Base-by-base conservation (phyloP, 139 green algal species). In the Chlorella sp. region DNA sequence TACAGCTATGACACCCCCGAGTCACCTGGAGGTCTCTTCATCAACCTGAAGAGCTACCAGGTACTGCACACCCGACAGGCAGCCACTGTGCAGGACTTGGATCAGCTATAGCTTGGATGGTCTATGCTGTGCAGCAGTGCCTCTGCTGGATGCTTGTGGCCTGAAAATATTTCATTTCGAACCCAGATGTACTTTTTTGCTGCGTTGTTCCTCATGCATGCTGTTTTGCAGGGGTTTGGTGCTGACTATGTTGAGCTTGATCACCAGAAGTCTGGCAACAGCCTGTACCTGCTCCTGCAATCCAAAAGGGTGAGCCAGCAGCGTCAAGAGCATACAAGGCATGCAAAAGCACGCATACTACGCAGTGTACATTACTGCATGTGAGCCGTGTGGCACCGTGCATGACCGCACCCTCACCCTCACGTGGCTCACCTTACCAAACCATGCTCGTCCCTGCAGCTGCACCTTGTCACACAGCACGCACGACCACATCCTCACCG, bases 11-110 rank as follows among this genome's bases (percentile, higher is more conserved):
- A 93, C 31, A 89, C 82, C 0, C 81, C 88, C 1, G 73, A 92
- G 63, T 93, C 88, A 0, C 75, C 79, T 2, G 87, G 85, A 0
- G 93, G 93, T 0, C 80, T 99, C 2, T 97, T 90, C 84, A 77
- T 98, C 66, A 97, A 96, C 82, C 80, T 98, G 22, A 80, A 71
- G n/a, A 93, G 72, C 3, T 90, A 83, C 63, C 89, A 93, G 73
- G 83, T 86, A 31, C 49, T 35, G 55, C 55, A 29, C 26, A 64
- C 4, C 23, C n/a, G n/a, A n/a, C n/a, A n/a, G n/a, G n/a, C 49
- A 59, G 49, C 17, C 14, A 59, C 49, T 59, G 10, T 10, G 17
- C 49, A 59, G 10, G 49, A 59, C 49, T 59, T 59, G 49, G 14
- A 59, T 10, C 10, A 10, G 17, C 17, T 59, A 59, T 59, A 59